Conservation (phyloP, 768 basidiomycete genomes). For the Naganishia onofrii region DNA sequence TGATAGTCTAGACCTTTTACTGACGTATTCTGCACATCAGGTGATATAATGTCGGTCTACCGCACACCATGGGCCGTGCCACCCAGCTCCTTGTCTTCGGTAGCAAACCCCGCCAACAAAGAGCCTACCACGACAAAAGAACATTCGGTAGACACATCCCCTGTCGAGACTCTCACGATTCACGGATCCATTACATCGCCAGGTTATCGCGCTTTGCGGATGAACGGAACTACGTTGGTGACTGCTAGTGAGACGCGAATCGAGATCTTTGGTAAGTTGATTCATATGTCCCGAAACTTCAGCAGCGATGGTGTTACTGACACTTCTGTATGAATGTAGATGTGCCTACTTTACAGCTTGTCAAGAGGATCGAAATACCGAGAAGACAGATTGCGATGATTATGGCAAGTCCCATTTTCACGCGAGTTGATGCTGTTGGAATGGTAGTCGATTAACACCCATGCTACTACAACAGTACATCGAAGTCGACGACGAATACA, state of each 20-base stretch:
- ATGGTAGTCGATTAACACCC: too few species aligned
- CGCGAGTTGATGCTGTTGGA: background rate
- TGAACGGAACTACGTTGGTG: background rate
- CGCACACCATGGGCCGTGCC: background rate
- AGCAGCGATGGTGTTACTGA: background rate
- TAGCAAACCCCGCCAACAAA: background rate
- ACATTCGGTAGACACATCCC: background rate
- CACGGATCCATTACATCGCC: background rate
- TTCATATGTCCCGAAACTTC: background rate
- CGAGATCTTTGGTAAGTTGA: conserved; percentile 11
- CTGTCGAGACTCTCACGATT: background rate
- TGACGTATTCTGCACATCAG: background rate
- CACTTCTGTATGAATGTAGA: background rate
- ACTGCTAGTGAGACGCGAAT: conserved; percentile 10
- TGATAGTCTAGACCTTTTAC: too few species aligned
- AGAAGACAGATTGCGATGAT: conserved; percentile 12
- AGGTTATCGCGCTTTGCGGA: conserved; percentile 1
- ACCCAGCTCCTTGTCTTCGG: background rate
- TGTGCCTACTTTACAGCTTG: background rate
- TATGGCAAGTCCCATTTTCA: background rate
- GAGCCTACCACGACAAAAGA: background rate
- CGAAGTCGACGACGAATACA: conserved; percentile 14
- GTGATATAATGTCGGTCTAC: background rate
- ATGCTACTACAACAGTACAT: too few species aligned
- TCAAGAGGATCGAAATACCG: conserved; percentile 7